Conservation (phyloP, 225 moss, liverwort and hornwort species). For the Pseudisothecium myosuroides region DNA sequence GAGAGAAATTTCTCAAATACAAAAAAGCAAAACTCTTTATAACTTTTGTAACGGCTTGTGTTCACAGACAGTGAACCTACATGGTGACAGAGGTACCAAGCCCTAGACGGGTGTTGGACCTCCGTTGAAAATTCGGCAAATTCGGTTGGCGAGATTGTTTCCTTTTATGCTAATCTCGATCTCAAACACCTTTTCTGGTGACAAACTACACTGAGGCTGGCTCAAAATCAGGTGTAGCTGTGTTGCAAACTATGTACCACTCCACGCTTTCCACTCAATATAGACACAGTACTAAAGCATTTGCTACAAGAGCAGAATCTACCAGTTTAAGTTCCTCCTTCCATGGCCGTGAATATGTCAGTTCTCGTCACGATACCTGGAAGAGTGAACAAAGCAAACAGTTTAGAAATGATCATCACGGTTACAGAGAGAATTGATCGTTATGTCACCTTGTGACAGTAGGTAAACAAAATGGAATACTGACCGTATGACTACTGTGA, state of each 20-base stretch:
- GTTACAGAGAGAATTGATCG: background rate
- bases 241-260: background rate
- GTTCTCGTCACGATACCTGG: slow-evolving; percentile 87
- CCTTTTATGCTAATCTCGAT: background rate
- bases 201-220: background rate
- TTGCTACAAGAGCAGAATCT: background rate
- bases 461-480: background rate
- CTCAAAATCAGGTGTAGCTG: background rate
- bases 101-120: background rate
- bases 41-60: background rate
- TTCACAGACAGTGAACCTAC: background rate
- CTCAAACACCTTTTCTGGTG: background rate
- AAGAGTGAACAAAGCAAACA: background rate
- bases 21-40: background rate
- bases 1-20: background rate
- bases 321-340: slow-evolving; percentile 9
- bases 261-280: background rate
- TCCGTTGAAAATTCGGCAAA: slow-evolving; percentile 22
- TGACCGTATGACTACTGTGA: background rate
- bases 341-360: slow-evolving; percentile 77
- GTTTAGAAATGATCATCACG: background rate
- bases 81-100: background rate
- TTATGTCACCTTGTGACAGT: background rate
- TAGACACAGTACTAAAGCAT: background rate
- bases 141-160: background rate